Evolutionary conservation across 2,329 filamentous ascomycete genomes (phyloP).

Genomic region (Hymenoscyphus scutula): DNA sequence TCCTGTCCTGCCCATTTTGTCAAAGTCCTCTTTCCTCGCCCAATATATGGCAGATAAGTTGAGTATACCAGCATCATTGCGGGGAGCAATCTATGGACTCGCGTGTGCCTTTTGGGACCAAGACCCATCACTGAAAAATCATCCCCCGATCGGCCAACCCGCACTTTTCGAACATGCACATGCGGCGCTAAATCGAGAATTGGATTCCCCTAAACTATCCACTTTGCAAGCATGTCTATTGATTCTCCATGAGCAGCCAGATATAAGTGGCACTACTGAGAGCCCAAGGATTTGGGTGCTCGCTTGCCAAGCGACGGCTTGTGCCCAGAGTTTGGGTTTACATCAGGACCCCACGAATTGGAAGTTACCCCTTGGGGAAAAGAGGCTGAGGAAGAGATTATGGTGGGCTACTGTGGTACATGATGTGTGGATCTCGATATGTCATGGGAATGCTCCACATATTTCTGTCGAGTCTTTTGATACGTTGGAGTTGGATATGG

Average conservation of each 20-base stretch:
- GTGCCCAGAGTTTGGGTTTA: slow-evolving; percentile 46
- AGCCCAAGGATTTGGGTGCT: slow-evolving; percentile 46
- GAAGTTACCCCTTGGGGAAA: slow-evolving; percentile 44
- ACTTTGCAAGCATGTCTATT: slow-evolving; percentile 48
- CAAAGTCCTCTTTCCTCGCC: slow-evolving; percentile 44
- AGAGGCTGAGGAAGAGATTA: slow-evolving; percentile 36
- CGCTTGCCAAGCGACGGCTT: slow-evolving; percentile 44
- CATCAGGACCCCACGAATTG: slow-evolving; percentile 44
- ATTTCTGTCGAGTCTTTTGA: slow-evolving; percentile 42
- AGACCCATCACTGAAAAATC: slow-evolving; percentile 34
- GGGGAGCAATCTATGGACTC: slow-evolving; percentile 46
- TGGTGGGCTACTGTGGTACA: slow-evolving; percentile 46
- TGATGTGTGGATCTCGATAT: slow-evolving; percentile 47
- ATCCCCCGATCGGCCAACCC: slow-evolving; percentile 42
- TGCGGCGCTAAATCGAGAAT: slow-evolving; percentile 43
- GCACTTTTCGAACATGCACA: slow-evolving; percentile 44
- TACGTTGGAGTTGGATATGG: slow-evolving; percentile 41
- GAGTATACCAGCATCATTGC: slow-evolving; percentile 44
- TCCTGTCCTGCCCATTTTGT: slow-evolving; percentile 44
- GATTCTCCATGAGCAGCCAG: slow-evolving; percentile 45
- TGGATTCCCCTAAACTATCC: slow-evolving; percentile 47
- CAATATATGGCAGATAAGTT: slow-evolving; percentile 40
- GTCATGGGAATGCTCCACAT: slow-evolving; percentile 48
- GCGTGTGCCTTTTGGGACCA: slow-evolving; percentile 44
- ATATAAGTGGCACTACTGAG: slow-evolving; percentile 46